A percentile compares a stretch with the other conserved stretches of the same genome.
Evolutionary conservation across 305 asterid genomes (phyloP).

Genomic region (Petunia hybrid): DNA sequence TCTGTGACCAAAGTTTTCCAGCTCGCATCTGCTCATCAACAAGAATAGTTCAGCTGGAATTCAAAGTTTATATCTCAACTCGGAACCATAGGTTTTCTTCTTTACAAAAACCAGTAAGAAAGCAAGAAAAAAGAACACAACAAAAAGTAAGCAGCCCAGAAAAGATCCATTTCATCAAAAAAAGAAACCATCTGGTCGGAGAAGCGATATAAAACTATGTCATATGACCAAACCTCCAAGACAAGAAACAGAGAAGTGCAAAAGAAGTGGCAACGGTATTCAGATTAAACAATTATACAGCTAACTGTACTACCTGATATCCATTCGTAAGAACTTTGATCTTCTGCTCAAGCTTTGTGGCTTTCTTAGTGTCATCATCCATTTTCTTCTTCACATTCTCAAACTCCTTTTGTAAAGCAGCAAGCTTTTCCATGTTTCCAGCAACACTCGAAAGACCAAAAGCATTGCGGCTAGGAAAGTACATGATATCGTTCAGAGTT

Average conservation of each 20-base stretch:
- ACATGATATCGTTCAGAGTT: slow-evolving; percentile 84
- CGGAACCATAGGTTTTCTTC: slow-evolving; percentile 10
- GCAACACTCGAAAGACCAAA: slow-evolving; percentile 95
- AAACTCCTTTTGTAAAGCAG: slow-evolving; percentile 83
- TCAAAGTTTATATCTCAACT: neutral
- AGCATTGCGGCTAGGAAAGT: slow-evolving; percentile 80
- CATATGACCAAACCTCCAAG: neutral
- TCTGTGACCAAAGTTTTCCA: slow-evolving; percentile 75
- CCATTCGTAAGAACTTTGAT: slow-evolving; percentile 89
- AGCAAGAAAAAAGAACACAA: neutral
- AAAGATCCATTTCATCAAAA: neutral
- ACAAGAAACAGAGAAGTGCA: neutral
- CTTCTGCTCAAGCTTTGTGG: slow-evolving; percentile 80
- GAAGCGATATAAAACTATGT: neutral
- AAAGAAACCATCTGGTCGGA: slow-evolving; percentile 12
- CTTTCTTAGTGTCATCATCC: slow-evolving; percentile 91
- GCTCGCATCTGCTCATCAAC: slow-evolving; percentile 64
- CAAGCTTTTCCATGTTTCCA: slow-evolving; percentile 78
- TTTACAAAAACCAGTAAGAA: too few relatives aligned
- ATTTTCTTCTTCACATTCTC: slow-evolving; percentile 84
- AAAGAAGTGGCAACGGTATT: slow-evolving; percentile 1
- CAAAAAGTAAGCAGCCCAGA: neutral
- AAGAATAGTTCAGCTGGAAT: slow-evolving; percentile 30
- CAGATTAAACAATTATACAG: slow-evolving; percentile 17
- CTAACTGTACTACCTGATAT: slow-evolving; percentile 71